phyloP scores from a whole-genome alignment of 108 stramenopile genomes.

The Stephanodiscus minutulus region DNA sequence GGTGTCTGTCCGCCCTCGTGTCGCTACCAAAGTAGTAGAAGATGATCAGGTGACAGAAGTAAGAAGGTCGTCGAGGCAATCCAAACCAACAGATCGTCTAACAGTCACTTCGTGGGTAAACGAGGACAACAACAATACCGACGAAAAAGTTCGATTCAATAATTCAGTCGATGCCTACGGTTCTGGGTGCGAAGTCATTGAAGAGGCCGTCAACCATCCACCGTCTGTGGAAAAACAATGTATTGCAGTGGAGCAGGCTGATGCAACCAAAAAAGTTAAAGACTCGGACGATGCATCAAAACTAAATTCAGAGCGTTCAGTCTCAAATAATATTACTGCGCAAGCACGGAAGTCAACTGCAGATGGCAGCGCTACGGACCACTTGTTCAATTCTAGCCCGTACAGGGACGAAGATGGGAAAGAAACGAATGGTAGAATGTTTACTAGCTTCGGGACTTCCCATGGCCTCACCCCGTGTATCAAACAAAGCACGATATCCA shows the following conservation, averaged over 20 bases:
- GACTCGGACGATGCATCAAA: not conserved
- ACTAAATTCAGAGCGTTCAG: not conserved
- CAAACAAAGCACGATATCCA: not conserved
- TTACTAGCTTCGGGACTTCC: conserved; percentile 5
- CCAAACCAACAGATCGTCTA: conserved; percentile 33
- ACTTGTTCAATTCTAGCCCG: conserved; percentile 31
- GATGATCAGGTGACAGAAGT: not conserved
- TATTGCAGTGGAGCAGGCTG: not conserved
- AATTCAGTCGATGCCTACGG: not conserved
- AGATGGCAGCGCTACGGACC: conserved; percentile 1
- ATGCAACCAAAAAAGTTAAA: not conserved
- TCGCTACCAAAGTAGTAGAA: not conserved
- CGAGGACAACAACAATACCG: not conserved
- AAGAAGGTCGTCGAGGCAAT: conserved; percentile 16
- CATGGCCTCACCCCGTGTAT: conserved; percentile 17
- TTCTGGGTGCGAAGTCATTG: not conserved
- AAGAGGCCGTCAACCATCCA: not conserved
- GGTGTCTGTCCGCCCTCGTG: conserved; percentile 10
- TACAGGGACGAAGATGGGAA: conserved; percentile 15
- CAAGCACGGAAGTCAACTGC: not conserved
- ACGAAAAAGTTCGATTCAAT: not conserved
- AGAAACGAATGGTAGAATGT: conserved; percentile 7
- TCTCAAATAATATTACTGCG: not conserved
- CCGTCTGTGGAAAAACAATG: not conserved
- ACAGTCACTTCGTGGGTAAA: conserved; percentile 22